phyloP scores from a whole-genome alignment of 2,329 filamentous ascomycete species.

The Pezicula rhizophila region DNA sequence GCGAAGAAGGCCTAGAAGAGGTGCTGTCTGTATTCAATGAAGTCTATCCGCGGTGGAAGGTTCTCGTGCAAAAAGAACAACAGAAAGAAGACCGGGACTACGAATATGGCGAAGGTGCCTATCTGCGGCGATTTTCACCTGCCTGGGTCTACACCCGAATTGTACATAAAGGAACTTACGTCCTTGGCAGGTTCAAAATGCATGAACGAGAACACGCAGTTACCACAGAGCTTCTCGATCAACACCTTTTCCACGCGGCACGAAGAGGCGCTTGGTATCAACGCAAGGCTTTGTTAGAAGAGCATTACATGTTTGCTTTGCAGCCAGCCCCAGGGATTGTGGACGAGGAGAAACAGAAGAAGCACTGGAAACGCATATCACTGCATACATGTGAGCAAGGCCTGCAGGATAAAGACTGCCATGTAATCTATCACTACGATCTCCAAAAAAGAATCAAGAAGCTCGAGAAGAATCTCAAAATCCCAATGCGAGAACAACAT shows the following conservation, averaged over 20 bases:
- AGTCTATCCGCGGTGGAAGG: conserved; percentile 76
- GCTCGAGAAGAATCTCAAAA: conserved; percentile 75
- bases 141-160: conserved; percentile 93
- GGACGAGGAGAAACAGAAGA: conserved; percentile 59
- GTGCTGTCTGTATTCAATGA: conserved; percentile 68
- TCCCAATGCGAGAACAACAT: conserved; percentile 82
- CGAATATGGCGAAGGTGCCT: conserved; percentile 78
- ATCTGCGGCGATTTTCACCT: conserved; percentile 82
- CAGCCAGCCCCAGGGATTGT: conserved; percentile 13
- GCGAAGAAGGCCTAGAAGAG: conserved; percentile 56
- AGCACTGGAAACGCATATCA: conserved; percentile 74
- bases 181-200: conserved; percentile 76
- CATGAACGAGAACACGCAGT: conserved; percentile 71
- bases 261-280: conserved; percentile 92
- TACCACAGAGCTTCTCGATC: conserved; percentile 67
- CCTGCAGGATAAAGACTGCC: conserved; percentile 81
- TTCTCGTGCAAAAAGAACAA: conserved; percentile 66
- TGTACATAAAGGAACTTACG: conserved; percentile 76
- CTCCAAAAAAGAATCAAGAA: conserved; percentile 91
- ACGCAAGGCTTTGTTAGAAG: conserved; percentile 86
- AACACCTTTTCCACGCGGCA: conserved; percentile 78
- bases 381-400: conserved; percentile 78
- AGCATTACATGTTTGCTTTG: conserved; percentile 80
- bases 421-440: conserved; percentile 90
- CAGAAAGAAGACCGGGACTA: conserved; percentile 72